These are phyloP conservation scores for Russula dissimulans DNA, from an alignment of 768 basidiomycete species.

Conservation along the genomic window DNA sequence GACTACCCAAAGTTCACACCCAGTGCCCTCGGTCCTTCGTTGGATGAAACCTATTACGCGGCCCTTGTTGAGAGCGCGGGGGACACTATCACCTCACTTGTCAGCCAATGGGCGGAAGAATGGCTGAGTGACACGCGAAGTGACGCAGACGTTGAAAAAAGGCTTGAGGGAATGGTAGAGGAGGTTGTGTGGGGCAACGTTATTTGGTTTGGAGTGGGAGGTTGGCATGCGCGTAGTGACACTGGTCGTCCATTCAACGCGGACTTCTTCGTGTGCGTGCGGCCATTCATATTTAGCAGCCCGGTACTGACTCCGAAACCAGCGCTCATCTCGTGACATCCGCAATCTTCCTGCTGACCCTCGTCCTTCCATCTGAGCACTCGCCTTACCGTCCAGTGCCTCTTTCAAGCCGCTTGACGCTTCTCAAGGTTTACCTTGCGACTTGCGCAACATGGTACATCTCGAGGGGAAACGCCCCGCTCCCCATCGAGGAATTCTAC, in stretches of 20 bases:
- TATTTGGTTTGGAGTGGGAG: slow-evolving; percentile 49
- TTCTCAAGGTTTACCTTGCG: slow-evolving; percentile 54
- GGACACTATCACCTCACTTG: slow-evolving; percentile 14
- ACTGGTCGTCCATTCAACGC: slow-evolving; percentile 34
- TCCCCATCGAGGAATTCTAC: slow-evolving; percentile 45
- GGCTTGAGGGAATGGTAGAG: slow-evolving; percentile 47
- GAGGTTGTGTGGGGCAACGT: slow-evolving; percentile 50
- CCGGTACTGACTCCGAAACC: background rate
- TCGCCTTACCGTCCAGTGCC: slow-evolving; percentile 21
- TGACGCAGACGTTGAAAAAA: slow-evolving; percentile 21
- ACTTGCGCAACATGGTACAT: slow-evolving; percentile 45
- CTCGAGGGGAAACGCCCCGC: slow-evolving; percentile 42
- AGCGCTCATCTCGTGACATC: slow-evolving; percentile 66
- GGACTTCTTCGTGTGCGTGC: slow-evolving; percentile 52
- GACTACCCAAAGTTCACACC: slow-evolving; percentile 33
- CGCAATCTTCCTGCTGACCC: slow-evolving; percentile 47
- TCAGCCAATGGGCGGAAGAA: slow-evolving; percentile 20
- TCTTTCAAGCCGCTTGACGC: slow-evolving; percentile 36
- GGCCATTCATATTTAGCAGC: slow-evolving; percentile 4
- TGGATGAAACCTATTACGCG: slow-evolving; percentile 3
- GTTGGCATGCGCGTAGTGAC: slow-evolving; percentile 32
- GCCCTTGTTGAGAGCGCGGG: slow-evolving; percentile 15
- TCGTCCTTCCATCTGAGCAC: slow-evolving; percentile 30
- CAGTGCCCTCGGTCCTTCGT: slow-evolving; percentile 2
- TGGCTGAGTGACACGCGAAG: slow-evolving; percentile 1